These are phyloP conservation scores for Citrus sinensis DNA, from an alignment of 345 rosid genomes.

Conservation along the genomic window DVS_A1.0 CM039164.1:11007501-11008000, in stretches of 20 bases:
- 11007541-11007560: constrained; percentile 67
- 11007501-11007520: constrained; percentile 65
- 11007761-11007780: constrained; percentile 28
- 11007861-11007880: constrained; percentile 84
- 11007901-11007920: too few species aligned
- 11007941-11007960: too few species aligned
- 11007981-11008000: background rate
- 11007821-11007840: constrained; percentile 92
- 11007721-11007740: constrained; percentile 40
- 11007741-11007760: constrained; percentile 32
- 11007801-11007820: constrained; percentile 55
- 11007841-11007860: constrained; percentile 88
- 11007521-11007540: constrained; percentile 62
- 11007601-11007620: constrained; percentile 73
- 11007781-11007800: constrained; percentile 29
- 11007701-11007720: constrained; percentile 41
- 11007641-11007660: constrained; percentile 28
- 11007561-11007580: constrained; percentile 60
- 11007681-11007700: constrained; percentile 28
- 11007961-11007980: background rate
- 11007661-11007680: constrained; percentile 16
- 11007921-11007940: background rate
- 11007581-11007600: constrained; percentile 69
- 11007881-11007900: constrained; percentile 38
- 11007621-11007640: constrained; percentile 54